A percentile compares a stretch with the other conserved stretches of the same genome.
Evolutionary conservation across 73 alveolate species (phyloP).

Genomic region (Tetrahymena malaccensis): DNA sequence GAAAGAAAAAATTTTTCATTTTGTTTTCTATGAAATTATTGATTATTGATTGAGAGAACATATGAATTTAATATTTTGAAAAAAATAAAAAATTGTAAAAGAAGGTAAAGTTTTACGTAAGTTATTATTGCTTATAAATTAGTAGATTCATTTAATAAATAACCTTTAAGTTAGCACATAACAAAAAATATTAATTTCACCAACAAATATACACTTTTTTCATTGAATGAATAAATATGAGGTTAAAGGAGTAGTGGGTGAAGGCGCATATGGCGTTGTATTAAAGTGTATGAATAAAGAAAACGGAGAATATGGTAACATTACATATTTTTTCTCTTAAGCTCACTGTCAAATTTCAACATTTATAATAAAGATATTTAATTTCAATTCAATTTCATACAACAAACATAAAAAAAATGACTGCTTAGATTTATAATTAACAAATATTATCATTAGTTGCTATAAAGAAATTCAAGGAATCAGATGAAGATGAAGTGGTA

Average conservation of each 20-base stretch:
- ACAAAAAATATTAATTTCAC: background rate
- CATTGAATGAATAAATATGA: conserved; percentile 68
- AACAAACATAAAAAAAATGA: too few species aligned
- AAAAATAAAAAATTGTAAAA: background rate
- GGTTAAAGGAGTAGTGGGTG: conserved; percentile 72
- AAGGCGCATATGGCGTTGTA: conserved; percentile 85
- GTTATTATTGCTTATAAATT: background rate
- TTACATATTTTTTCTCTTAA: background rate
- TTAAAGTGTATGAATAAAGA: conserved; percentile 70
- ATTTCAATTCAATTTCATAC: too few species aligned
- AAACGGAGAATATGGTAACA: conserved; percentile 55
- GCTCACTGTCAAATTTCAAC: too few species aligned
- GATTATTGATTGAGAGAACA: background rate
- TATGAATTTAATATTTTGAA: background rate
- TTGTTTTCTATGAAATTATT: background rate
- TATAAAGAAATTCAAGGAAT: conserved; percentile 87
- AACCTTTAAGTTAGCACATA: background rate
- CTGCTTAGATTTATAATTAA: background rate
- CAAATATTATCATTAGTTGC: conserved; percentile 61
- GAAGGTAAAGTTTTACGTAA: background rate
- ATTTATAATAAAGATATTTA: background rate
- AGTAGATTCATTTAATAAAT: background rate
- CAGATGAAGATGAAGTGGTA: conserved; percentile 88
- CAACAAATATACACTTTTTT: background rate
- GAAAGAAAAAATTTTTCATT: background rate